Evolutionary conservation across 768 basidiomycete genomes (phyloP).

Genomic region (Tephrocybe sp.): DNA sequence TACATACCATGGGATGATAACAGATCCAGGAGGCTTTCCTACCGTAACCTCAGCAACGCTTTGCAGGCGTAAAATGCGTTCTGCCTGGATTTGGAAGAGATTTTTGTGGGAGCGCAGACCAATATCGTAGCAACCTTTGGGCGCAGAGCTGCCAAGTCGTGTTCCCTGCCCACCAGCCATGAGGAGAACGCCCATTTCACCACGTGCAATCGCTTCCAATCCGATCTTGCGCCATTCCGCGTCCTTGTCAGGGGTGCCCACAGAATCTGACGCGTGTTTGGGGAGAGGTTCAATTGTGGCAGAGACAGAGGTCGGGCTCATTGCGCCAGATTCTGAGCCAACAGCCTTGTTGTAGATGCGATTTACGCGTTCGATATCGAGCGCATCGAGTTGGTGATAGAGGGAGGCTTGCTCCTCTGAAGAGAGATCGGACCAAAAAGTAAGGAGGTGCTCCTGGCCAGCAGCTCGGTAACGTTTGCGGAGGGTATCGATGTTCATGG

Average conservation of each 20-base stretch:
- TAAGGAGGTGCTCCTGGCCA: constrained; percentile 85
- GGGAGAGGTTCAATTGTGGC: constrained; percentile 76
- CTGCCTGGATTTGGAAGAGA: constrained; percentile 97
- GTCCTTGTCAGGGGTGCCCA: constrained; percentile 52
- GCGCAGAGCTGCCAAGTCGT: constrained; percentile 84
- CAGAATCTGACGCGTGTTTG: constrained; percentile 65
- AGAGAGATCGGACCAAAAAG: constrained; percentile 78
- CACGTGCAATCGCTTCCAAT: constrained; percentile 73
- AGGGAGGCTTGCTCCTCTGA: constrained; percentile 62
- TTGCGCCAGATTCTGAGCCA: constrained; percentile 52
- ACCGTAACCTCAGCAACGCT: constrained; percentile 60
- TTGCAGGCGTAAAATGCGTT: constrained; percentile 86
- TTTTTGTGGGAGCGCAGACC: constrained; percentile 90
- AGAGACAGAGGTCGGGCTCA: constrained; percentile 29
- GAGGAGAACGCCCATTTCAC: constrained; percentile 90
- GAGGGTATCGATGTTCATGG: constrained; percentile 58
- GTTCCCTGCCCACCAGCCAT: constrained; percentile 99
- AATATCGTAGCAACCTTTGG: constrained; percentile 99
- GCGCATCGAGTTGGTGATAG: constrained; percentile 64
- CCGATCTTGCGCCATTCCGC: constrained; percentile 77
- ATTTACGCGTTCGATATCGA: constrained; percentile 92
- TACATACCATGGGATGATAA: constrained; percentile 93
- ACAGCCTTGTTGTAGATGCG: constrained; percentile 80
- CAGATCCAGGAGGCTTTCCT: constrained; percentile 52
- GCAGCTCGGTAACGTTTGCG: constrained; percentile 70